phyloP scores from a whole-genome alignment of 345 rosid genomes.

The Mangifera indica region DNA sequence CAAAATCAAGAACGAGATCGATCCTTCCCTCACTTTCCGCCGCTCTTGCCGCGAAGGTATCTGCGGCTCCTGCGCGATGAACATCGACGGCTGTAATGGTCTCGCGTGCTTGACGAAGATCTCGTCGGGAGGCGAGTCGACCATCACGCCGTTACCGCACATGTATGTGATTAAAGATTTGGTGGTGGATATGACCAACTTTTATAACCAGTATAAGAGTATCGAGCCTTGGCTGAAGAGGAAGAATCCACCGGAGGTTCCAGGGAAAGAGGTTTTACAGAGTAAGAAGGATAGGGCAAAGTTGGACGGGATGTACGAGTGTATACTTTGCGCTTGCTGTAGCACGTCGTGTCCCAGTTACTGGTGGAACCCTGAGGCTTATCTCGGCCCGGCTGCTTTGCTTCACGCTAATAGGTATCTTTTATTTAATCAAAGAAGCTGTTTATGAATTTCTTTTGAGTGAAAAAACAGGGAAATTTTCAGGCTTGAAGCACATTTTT shows the following conservation, averaged over 20 bases:
- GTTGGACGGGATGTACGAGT: conserved; percentile 97
- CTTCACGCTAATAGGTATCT: conserved; percentile 88
- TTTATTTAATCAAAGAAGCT: neutral
- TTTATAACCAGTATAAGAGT: conserved; percentile 94
- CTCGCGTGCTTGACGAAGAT: conserved; percentile 92
- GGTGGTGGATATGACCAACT: conserved; percentile 96
- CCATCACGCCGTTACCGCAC: conserved; percentile 82
- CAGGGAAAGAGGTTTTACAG: conserved; percentile 83
- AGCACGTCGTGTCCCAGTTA: conserved; percentile 94
- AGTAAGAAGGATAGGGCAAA: conserved; percentile 87
- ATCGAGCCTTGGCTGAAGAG: conserved; percentile 99
- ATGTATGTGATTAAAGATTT: conserved; percentile 95
- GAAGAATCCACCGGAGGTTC: conserved; percentile 58
- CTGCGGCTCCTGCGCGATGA: conserved; percentile 97
- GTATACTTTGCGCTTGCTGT: conserved; percentile 92
- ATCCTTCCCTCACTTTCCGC: conserved; percentile 87
- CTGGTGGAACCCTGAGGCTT: conserved; percentile 98
- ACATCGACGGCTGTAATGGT: conserved; percentile 92
- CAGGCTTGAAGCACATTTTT: no score
- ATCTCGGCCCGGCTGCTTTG: conserved; percentile 91
- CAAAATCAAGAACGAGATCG: conserved; percentile 97
- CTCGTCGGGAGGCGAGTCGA: conserved; percentile 33
- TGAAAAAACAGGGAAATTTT: no score
- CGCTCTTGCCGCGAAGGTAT: conserved; percentile 97
- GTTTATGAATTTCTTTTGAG: neutral